Evolutionary conservation across 2,329 filamentous ascomycete species (phyloP).

Genomic region (Cladosporium colombiae): DNA sequence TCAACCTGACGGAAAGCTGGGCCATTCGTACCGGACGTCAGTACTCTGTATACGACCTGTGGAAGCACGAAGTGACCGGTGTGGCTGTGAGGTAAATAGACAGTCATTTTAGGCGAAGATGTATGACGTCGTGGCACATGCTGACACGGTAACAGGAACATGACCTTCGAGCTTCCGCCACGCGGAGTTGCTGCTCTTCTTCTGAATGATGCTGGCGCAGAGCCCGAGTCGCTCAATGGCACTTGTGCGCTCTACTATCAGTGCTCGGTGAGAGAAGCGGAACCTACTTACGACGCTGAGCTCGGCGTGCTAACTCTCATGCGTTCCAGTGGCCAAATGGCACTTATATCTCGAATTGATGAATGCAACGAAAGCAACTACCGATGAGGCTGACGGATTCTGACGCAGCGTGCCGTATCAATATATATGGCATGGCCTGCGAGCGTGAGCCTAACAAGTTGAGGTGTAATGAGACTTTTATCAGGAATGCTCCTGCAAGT

Average conservation of each 20-base stretch:
- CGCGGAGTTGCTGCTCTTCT: constrained; percentile 30
- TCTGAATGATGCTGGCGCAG: constrained; percentile 26
- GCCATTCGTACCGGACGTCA: constrained; percentile 29
- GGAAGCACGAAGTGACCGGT: constrained; percentile 27
- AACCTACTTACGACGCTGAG: background rate
- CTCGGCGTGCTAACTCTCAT: background rate
- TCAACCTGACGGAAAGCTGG: constrained; percentile 32
- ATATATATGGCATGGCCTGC: background rate
- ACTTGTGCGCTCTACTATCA: constrained; percentile 24
- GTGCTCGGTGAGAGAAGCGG: constrained; percentile 5
- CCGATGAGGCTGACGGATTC: background rate
- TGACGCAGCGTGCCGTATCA: background rate
- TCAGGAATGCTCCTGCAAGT: background rate
- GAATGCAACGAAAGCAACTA: background rate
- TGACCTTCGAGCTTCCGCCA: constrained; percentile 26
- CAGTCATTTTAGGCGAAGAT: background rate
- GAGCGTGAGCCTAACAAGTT: background rate
- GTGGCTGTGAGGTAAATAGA: constrained; percentile 23
- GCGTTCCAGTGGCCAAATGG: constrained; percentile 7
- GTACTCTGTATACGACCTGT: constrained; percentile 33
- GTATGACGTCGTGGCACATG: background rate
- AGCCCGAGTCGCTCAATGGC: constrained; percentile 19
- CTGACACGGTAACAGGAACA: constrained; percentile 21
- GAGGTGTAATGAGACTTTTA: background rate
- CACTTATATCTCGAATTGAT: constrained; percentile 10